Percentiles rank a stretch among this genome's conserved stretches.
These are phyloP conservation scores for Xylaria curta DNA, from an alignment of 495 filamentous ascomycete genomes.

Conservation along the genomic window DNA sequence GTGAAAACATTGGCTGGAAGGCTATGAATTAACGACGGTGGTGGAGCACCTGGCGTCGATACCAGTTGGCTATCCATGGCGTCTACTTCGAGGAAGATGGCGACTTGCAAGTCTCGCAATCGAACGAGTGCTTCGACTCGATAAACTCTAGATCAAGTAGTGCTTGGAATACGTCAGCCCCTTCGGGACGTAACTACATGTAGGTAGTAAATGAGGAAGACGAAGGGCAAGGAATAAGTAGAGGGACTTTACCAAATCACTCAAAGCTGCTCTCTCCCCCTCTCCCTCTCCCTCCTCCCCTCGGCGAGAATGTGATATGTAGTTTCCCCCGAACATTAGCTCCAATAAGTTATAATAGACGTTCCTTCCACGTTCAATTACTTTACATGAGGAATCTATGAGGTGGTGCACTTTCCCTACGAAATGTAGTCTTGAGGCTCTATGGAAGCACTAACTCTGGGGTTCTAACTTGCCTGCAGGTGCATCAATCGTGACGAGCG, in stretches of 20 bases:
- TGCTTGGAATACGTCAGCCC: background rate
- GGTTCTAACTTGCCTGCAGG: background rate
- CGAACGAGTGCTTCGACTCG: background rate
- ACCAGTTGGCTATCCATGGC: conserved; percentile 1
- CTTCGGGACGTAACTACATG: background rate
- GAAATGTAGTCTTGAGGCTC: background rate
- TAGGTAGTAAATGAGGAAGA: background rate
- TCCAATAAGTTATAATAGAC: background rate
- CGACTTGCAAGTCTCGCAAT: background rate
- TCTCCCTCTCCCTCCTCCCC: background rate
- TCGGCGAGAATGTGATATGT: background rate
- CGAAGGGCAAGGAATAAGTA: background rate
- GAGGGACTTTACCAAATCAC: background rate
- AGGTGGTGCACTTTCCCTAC: background rate
- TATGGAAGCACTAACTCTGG: background rate
- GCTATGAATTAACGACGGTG: background rate
- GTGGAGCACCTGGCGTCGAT: background rate
- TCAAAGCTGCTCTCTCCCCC: background rate
- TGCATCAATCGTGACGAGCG: background rate
- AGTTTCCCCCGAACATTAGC: background rate
- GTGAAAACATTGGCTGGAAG: background rate
- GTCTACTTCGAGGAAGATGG: background rate
- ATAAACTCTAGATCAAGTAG: background rate
- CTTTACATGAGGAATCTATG: background rate
- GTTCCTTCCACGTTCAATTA: conserved; percentile 1